Conservation (phyloP, 176 grass and related monocot genomes). For the Oryza australiensis region DNA sequence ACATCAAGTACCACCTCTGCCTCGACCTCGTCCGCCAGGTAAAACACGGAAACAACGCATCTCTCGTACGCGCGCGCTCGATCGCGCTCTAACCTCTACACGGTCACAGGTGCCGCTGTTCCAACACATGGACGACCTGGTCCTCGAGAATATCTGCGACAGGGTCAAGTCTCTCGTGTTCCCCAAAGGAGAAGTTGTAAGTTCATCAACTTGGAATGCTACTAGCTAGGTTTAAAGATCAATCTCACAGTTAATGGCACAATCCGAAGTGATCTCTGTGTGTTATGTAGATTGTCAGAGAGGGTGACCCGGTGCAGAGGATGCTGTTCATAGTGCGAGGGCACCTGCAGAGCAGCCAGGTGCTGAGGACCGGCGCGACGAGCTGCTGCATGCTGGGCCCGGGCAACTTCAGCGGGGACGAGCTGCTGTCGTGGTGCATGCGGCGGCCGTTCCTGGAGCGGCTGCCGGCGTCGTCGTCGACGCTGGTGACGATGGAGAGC, state of each 20-base stretch:
- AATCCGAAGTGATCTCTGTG: not conserved
- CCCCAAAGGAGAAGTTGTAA: conserved; percentile 86
- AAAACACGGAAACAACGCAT: not conserved
- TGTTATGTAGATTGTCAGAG: conserved; percentile 39
- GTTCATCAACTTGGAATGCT: not conserved
- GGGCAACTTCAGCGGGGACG: conserved; percentile 90
- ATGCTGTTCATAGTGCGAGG: conserved; percentile 94
- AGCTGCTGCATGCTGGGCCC: conserved; percentile 88
- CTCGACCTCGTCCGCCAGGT: conserved; percentile 86
- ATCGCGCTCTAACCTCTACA: not conserved
- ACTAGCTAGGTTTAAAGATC: not conserved
- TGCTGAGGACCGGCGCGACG: conserved; percentile 56
- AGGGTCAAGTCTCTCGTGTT: conserved; percentile 80
- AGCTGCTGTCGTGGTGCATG: conserved; percentile 95
- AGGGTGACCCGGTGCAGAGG: conserved; percentile 70
- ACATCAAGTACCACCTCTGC: conserved; percentile 95
- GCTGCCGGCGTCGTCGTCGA: conserved; percentile 73
- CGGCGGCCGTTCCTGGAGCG: conserved; percentile 69
- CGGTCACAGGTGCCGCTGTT: conserved; percentile 74
- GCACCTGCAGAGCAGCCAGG: conserved; percentile 76
- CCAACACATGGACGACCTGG: conserved; percentile 96
- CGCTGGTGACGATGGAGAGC: conserved; percentile 66
- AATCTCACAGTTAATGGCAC: not conserved
- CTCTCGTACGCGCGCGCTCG: not conserved
- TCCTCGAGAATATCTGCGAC: conserved; percentile 93